Evolutionary conservation across 768 basidiomycete genomes (phyloP).

Genomic region (Psilocybe tampanensis): DNA sequence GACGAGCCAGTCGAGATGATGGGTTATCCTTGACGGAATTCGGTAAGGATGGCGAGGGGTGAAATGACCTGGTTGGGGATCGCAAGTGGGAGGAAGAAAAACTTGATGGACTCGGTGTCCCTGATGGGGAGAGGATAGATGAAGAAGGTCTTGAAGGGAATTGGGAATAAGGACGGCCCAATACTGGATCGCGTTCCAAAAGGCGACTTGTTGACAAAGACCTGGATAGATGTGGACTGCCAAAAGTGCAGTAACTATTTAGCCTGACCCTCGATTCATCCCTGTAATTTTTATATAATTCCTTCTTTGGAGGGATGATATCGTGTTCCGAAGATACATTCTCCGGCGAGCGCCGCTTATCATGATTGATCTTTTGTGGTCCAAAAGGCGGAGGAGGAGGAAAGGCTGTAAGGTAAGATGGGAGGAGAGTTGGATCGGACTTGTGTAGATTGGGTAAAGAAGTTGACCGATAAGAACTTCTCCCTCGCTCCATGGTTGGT

Average conservation of each 20-base stretch:
- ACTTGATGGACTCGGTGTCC: neutral
- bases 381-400: neutral
- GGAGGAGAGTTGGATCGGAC: neutral
- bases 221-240: neutral
- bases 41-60: neutral
- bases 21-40: neutral
- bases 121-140: neutral
- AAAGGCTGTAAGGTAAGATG: neutral
- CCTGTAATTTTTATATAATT: neutral
- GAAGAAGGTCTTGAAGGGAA: neutral
- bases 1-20: neutral
- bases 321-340: no score
- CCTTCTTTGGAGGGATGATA: neutral
- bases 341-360: neutral
- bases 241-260: neutral
- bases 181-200: neutral
- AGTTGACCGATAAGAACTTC: neutral
- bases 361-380: neutral
- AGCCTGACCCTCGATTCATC: neutral
- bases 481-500: neutral
- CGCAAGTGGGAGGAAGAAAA: neutral
- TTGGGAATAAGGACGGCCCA: neutral
- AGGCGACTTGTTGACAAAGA: neutral
- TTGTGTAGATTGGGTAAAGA: neutral
- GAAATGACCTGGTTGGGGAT: neutral